Evolutionary conservation across 495 filamentous ascomycete genomes (phyloP), one percentile per base, ranked within the genome.

Genomic region (Xylaria venustula): DNA sequence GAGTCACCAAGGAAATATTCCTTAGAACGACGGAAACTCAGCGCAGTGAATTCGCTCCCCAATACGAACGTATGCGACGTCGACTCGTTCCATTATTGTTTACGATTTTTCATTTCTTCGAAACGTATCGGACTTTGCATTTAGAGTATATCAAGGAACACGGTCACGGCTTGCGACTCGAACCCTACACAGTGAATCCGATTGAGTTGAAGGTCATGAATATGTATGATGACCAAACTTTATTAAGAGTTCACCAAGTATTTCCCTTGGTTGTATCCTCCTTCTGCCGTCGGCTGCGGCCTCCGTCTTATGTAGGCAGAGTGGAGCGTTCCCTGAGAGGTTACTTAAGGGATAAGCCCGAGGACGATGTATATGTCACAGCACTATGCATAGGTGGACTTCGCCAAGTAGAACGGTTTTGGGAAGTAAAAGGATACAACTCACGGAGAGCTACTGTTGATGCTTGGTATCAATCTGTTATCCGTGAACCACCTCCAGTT

Each of bases 391-490:
- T 85, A 26, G 82, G 81, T 40, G 82, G 82, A 5, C 67, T 85
- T 50, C 76, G 82, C 6, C 77, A 83, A 61, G 81, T 83, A 11
- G 80, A 83, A 56, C 69, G 75, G 58, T 77, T 85, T 34, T 85
- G 82, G 82, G 81, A 85, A 58, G 78, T 81, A 2, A 84, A 85
- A 56, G 81, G 81, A 22, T 85, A 85, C 66, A 85, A 84, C 62
- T 66, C 73, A 17, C 73, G 82, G 25, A 77, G 80, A 54, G 74
- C 71, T 17, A 75, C 78, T 15, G 81, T 85, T 15, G 82, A 85
- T 62, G 67, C 56, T 14, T 85, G 82, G 82, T 85, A 80, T 64
- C 71, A 69, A 12, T 75, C 75, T 30, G 67, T 85, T 17, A 70
- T 73, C n/a, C n/a, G n/a, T n/a, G n/a, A 12, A 72, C 67, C 30